phyloP scores from a whole-genome alignment of 106 monocot genomes.

The Vanilla planifolia region DNA sequence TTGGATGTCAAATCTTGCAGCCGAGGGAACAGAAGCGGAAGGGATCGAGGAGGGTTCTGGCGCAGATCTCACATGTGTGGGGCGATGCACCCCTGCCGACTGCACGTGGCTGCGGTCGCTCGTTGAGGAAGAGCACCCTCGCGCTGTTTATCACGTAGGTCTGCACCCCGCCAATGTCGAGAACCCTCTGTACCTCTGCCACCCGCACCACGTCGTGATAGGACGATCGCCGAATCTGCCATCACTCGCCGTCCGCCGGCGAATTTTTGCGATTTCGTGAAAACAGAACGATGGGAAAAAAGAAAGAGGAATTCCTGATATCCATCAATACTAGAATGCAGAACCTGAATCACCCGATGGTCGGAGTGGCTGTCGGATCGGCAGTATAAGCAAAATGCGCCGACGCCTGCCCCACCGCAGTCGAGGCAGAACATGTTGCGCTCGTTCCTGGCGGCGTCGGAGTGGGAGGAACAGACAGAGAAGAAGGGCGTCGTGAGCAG shows the following conservation, averaged over 20 bases:
- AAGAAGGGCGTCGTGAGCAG: conserved; percentile 54
- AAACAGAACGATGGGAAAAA: conserved; percentile 8
- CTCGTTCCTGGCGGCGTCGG: conserved; percentile 45
- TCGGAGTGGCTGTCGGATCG: conserved; percentile 40
- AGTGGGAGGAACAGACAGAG: conserved; percentile 32
- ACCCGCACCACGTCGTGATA: conserved; percentile 87
- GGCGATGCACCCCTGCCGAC: conserved; percentile 9
- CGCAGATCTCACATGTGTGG: conserved; percentile 69
- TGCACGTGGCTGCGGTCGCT: conserved; percentile 53
- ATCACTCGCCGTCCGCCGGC: conserved; percentile 48
- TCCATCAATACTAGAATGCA: conserved; percentile 14
- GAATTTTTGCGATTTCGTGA: conserved; percentile 27
- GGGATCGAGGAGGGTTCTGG: conserved; percentile 56
- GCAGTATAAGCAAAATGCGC: conserved; percentile 44
- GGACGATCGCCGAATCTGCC: conserved; percentile 76
- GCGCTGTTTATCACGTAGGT: conserved; percentile 95
- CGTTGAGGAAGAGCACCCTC: conserved; percentile 75
- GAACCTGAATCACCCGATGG: conserved; percentile 81
- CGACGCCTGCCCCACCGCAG: conserved; percentile 5
- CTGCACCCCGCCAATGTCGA: conserved; percentile 64
- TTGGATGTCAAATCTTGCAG: conserved; percentile 37
- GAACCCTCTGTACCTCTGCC: conserved; percentile 44
- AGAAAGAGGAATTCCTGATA: background rate
- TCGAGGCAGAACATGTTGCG: conserved; percentile 83
- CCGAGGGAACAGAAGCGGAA: conserved; percentile 79